Evolutionary conservation across 2,329 filamentous ascomycete species (phyloP).

Genomic region (Claviceps paspali): DNA sequence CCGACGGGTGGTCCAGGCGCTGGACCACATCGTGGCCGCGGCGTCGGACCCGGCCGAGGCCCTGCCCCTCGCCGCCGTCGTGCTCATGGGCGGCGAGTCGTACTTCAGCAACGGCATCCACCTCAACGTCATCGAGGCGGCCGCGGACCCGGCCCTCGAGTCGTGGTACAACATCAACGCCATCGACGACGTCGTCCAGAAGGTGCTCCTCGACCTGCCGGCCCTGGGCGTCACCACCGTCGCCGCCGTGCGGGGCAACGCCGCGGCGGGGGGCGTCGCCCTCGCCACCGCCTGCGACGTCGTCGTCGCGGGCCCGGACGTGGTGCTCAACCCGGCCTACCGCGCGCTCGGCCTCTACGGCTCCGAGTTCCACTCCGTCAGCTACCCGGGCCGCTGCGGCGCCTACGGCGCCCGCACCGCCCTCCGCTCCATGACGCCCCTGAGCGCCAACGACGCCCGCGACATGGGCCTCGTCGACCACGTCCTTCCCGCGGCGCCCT

Average conservation of each 20-base stretch:
- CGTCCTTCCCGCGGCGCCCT: constrained; percentile 16
- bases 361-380: constrained; percentile 26
- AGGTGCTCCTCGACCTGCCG: constrained; percentile 22
- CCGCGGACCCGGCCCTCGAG: constrained; percentile 20
- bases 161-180: constrained; percentile 29
- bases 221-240: constrained; percentile 20
- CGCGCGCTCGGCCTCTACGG: constrained; percentile 20
- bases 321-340: constrained; percentile 27
- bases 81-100: constrained; percentile 21
- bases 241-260: constrained; percentile 24
- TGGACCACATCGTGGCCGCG: constrained; percentile 19
- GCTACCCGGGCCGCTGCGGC: constrained; percentile 23
- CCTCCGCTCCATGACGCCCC: constrained; percentile 22
- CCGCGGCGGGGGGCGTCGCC: constrained; percentile 27
- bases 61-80: constrained; percentile 18
- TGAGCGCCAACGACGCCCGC: constrained; percentile 22
- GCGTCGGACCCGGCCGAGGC: constrained; percentile 6
- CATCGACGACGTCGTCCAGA: constrained; percentile 25
- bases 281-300: constrained; percentile 22
- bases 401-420: constrained; percentile 14
- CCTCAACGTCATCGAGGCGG: constrained; percentile 27
- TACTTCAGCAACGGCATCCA: constrained; percentile 30
- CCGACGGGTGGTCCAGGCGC: constrained; percentile 18
- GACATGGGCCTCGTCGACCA: constrained; percentile 23
- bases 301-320: constrained; percentile 21